Conservation (phyloP, 108 stramenopile species). For the Cyclotella distinguenda region DNA sequence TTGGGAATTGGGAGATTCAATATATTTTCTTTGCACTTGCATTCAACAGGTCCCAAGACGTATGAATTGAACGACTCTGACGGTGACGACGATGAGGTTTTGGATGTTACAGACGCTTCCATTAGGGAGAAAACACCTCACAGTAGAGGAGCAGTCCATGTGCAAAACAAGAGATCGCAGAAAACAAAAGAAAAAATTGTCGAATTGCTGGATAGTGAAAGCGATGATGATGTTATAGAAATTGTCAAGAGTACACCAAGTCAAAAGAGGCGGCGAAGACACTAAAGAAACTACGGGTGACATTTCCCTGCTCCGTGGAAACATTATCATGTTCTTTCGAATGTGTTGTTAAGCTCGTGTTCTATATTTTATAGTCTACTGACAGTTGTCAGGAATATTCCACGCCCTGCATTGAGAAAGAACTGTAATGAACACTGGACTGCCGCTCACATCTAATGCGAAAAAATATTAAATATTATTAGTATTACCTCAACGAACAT, state of each 20-base stretch:
- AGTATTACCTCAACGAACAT: too few species aligned
- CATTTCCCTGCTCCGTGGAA: background rate
- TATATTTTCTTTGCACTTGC: slow-evolving; percentile 41
- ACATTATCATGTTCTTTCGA: background rate
- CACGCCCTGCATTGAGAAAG: too few species aligned
- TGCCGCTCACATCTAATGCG: too few species aligned
- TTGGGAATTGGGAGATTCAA: slow-evolving; percentile 57
- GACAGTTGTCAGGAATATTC: too few species aligned
- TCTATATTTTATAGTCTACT: too few species aligned
- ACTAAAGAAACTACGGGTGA: slow-evolving; percentile 8
- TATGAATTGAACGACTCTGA: slow-evolving; percentile 2
- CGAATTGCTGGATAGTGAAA: slow-evolving; percentile 46
- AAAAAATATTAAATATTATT: too few species aligned
- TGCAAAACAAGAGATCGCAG: slow-evolving; percentile 1
- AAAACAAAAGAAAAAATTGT: slow-evolving; percentile 22
- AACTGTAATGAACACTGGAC: too few species aligned
- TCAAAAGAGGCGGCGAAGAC: slow-evolving; percentile 15
- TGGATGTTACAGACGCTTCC: background rate
- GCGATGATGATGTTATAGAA: slow-evolving; percentile 34
- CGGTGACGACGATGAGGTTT: slow-evolving; percentile 10
- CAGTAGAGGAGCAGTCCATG: background rate
- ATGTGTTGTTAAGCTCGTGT: too few species aligned
- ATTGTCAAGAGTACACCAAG: slow-evolving; percentile 6
- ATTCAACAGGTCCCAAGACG: slow-evolving; percentile 14
- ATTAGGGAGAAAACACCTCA: background rate